phyloP scores from a whole-genome alignment of 164 flowering plant species.

The Umbilicus rupestris region DNA sequence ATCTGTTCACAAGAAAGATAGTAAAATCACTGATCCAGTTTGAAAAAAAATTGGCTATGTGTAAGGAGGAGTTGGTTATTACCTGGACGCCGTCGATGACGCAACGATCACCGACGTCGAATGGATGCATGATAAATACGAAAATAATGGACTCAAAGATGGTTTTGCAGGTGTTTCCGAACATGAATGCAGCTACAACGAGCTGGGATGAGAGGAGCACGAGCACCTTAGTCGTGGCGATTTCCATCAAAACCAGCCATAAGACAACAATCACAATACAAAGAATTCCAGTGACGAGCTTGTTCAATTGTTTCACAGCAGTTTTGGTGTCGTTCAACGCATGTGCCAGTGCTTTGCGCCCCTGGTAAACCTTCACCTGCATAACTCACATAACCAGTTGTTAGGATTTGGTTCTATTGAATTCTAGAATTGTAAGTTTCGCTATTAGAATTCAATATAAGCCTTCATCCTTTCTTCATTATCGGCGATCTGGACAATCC shows the following conservation, averaged over 20 bases:
- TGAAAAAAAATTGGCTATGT: not conserved
- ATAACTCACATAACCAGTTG: too few species aligned
- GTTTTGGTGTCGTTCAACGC: conserved; percentile 54
- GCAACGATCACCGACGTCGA: conserved; percentile 60
- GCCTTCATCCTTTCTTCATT: too few species aligned
- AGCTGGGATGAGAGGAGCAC: conserved; percentile 47
- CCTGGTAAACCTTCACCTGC: conserved; percentile 51
- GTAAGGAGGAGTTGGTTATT: conserved; percentile 14
- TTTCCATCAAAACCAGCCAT: conserved; percentile 49
- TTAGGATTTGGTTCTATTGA: too few species aligned
- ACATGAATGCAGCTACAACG: conserved; percentile 39
- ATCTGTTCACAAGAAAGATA: conserved; percentile 20
- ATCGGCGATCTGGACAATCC: too few species aligned
- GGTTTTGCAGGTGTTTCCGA: conserved; percentile 56
- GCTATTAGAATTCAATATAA: too few species aligned
- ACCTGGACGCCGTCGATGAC: conserved; percentile 50
- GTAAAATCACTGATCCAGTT: not conserved
- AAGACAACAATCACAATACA: conserved; percentile 23
- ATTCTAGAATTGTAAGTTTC: too few species aligned
- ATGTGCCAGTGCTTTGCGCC: conserved; percentile 46
- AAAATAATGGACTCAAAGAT: conserved; percentile 52
- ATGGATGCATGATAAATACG: conserved; percentile 57
- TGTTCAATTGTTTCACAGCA: conserved; percentile 47
- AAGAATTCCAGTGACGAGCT: conserved; percentile 35
- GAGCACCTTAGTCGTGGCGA: conserved; percentile 55